These are phyloP conservation scores for Thraustochytrium sp. DNA, from an alignment of 352 stramenopile species.

Conservation along the genomic window DNA sequence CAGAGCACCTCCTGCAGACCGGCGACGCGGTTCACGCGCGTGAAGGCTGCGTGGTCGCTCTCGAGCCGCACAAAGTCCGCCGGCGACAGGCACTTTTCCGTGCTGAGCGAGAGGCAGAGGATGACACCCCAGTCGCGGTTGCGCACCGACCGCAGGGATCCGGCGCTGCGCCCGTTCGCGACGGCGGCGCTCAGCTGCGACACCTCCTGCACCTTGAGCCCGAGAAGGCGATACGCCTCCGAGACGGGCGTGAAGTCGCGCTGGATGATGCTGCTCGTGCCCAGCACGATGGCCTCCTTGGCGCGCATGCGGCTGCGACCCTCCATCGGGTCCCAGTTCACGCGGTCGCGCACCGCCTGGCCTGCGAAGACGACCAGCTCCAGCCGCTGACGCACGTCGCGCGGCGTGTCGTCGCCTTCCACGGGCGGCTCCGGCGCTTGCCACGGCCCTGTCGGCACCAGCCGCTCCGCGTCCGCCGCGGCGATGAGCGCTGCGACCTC, in stretches of 20 bases:
- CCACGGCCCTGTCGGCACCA: not conserved
- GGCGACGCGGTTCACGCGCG: conserved; percentile 34
- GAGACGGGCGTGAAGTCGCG: conserved; percentile 9
- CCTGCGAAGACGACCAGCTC: not conserved
- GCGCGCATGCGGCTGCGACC: not conserved
- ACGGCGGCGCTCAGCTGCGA: conserved; percentile 12
- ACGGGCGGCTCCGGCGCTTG: not conserved
- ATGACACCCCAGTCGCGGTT: conserved; percentile 36
- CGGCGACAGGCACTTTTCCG: conserved; percentile 22
- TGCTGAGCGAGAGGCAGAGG: conserved; percentile 13
- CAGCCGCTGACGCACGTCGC: not conserved
- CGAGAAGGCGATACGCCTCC: not conserved
- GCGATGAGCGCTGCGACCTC: not conserved
- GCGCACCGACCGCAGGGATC: not conserved
- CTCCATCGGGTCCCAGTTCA: conserved; percentile 21
- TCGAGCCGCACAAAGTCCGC: conserved; percentile 20
- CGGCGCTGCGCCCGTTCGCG: not conserved
- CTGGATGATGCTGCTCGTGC: conserved; percentile 11
- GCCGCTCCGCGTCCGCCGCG: not conserved
- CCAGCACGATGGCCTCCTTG: conserved; percentile 11
- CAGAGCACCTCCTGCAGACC: conserved; percentile 41
- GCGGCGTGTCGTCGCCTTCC: too few relatives aligned
- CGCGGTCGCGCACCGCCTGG: not conserved
- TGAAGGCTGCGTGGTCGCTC: not conserved
- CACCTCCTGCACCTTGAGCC: not conserved